Evolutionary conservation across 1,284 basidiomycete genomes (phyloP), one percentile per base, ranked within the genome.

Genomic region (Trichosporon inkin): DNA sequence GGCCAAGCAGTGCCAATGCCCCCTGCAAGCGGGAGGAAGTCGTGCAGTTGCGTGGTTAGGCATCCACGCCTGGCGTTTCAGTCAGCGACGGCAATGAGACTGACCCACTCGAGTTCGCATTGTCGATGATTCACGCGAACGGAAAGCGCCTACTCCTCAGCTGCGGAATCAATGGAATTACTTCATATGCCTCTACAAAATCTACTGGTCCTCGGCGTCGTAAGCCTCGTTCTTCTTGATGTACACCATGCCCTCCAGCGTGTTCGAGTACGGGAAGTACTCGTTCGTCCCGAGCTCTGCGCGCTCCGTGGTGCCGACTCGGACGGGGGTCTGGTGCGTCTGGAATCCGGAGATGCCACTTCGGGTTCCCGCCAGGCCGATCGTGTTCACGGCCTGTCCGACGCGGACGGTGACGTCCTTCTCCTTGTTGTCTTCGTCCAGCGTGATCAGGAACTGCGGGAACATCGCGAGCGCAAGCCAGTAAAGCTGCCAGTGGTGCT

Each of bases 401-500:
- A 99, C 96, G 32, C 96, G 88, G 35, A 98, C 94, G 7, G 91
- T 92, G 24, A 96, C 90, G 1, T 92, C 88, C 63, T 88, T 81
- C 71, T 84, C 86, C 68, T 91, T 85, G 58, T 94, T 85, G 62
- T 93, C 84, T 78, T 97, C 94, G 79, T 97, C 88, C 32, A 99
- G 86, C 1, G 94, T 97, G 76, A 99, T 97, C 69, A 99, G 81
- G 88, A 99, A 97, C 60, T 96, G 87, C 22, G 96, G 96, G 80
- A 92, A 96, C 94, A 99, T 99, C 61, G 94, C 89, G 7, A 92
- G 86, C 10, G 87, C 87, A 49, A 99, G 84, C 83, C 93, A 94
- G 82, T 90, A 99, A 58, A 99, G 80, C 92, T 98, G 95, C 96
- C 96, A 99, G 79, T 98, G 95, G 66, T 90, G 88, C 77, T 89